Evolutionary conservation across 305 asterid species (phyloP), one percentile per base, ranked within the genome.

Genomic region (Coffea humblotiana): DNA sequence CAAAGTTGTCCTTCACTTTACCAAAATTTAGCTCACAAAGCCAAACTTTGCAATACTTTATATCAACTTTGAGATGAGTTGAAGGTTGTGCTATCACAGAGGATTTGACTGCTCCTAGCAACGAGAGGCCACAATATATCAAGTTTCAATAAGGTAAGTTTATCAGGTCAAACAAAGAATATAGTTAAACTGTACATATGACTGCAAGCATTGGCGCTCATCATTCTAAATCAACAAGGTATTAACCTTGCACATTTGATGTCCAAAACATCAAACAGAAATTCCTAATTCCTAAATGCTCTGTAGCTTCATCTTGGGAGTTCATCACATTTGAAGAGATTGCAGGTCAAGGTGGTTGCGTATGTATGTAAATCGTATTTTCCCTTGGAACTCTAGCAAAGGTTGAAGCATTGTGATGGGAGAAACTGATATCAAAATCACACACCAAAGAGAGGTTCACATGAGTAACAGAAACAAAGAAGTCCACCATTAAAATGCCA

Each of bases 391-490:
- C 19, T 15, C 73, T 18, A 18, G 5, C 68, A 74, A 48, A 77
- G 65, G 23, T 21, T 43, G 47, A 7, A 14, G 47, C 64, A 18
- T 14, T 10, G 32, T 35, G 19, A 35, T 74, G 43, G 45, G 7
- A 18, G 47, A 51, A 74, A 35, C 16, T 6, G 18, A 79, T 8
- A 60, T 70, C 71, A 69, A 78, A 58, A 3, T 12, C 40, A 25
- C 61, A 70, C 16, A n/a, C 19, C 60, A 9, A 6, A 21, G 29
- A 45, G 12, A 48, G 2, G 21, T 37, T 35, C 27, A 79, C 79
- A 75, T 64, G 60, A 65, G 56, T 35, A 71, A 54, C 63, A 45
- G 58, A 70, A 76, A 35, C 43, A 68, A 66, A 77, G 40, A 75
- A 8, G 14, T 6, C 16, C 19, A 63, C 29, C 43, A 66, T 66